Conservation (phyloP, 192 early-diverging fungal genomes). For the Gaertneriomyces semiglobifer region DNA sequence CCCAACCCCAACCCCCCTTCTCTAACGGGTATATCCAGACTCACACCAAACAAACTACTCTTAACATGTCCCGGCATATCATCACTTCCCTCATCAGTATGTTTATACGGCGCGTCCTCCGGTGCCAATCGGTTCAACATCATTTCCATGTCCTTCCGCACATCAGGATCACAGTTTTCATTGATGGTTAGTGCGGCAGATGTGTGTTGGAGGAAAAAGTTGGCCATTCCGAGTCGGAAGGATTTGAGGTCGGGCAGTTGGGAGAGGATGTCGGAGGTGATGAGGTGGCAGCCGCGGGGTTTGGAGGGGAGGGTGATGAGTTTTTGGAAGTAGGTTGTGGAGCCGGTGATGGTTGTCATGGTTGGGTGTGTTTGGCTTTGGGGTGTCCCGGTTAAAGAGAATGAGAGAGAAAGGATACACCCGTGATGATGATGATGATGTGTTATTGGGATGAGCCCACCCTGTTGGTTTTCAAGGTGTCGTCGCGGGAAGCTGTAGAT, state of each 20-base stretch:
- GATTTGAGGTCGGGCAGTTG: slow-evolving; percentile 63
- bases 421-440: neutral
- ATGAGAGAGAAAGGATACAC: neutral
- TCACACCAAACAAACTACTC: slow-evolving; percentile 73
- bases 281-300: slow-evolving; percentile 12
- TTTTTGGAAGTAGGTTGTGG: neutral
- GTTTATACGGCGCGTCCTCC: slow-evolving; percentile 71
- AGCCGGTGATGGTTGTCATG: neutral
- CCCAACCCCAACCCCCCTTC: slow-evolving; percentile 76
- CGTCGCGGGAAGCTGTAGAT: no score
- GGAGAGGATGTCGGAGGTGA: neutral
- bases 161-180: slow-evolving; percentile 78
- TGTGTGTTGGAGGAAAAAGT: slow-evolving; percentile 88
- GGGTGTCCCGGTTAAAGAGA: neutral
- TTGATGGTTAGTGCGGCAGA: slow-evolving; percentile 85
- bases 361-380: neutral
- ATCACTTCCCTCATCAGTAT: slow-evolving; percentile 45
- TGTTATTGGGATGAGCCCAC: no score
- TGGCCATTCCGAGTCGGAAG: slow-evolving; percentile 75
- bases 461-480: no score
- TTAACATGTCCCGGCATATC: slow-evolving; percentile 81
- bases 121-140: slow-evolving; percentile 78
- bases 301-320: slow-evolving; percentile 12
- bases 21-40: slow-evolving; percentile 80
- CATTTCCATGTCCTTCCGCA: slow-evolving; percentile 83